Conservation (phyloP, 1,284 basidiomycete species). For the Pterulicium gracile region DNA sequence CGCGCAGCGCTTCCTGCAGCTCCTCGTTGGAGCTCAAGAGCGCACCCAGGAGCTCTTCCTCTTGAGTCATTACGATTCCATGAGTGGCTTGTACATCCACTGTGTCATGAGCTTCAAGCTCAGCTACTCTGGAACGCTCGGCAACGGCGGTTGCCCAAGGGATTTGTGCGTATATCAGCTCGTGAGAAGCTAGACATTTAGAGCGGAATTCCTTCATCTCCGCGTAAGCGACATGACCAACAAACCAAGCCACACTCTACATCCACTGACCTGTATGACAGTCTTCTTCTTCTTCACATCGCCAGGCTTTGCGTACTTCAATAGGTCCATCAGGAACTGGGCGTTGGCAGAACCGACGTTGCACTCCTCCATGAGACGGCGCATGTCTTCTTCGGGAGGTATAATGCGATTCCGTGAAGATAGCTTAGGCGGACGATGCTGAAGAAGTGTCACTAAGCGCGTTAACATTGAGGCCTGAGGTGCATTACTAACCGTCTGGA, state of each 20-base stretch:
- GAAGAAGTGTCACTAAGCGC: too few relatives aligned
- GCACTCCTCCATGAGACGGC: constrained; percentile 69
- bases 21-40: constrained; percentile 42
- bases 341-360: constrained; percentile 67
- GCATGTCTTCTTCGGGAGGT: constrained; percentile 66
- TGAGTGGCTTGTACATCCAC: constrained; percentile 9
- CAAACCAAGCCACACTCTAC: too few relatives aligned
- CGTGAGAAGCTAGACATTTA: constrained; percentile 64
- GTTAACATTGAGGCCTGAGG: too few relatives aligned
- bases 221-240: neutral
- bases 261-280: constrained; percentile 46
- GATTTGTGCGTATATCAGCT: constrained; percentile 64
- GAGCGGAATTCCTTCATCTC: constrained; percentile 53
- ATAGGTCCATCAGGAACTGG: constrained; percentile 48
- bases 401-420: constrained; percentile 48
- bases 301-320: constrained; percentile 55
- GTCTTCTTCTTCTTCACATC: constrained; percentile 41
- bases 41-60: constrained; percentile 36
- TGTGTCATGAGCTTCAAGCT: constrained; percentile 12
- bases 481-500: too few relatives aligned
- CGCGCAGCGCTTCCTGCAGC: constrained; percentile 33
- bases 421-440: constrained; percentile 23
- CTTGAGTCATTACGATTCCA: constrained; percentile 24
- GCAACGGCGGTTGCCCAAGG: constrained; percentile 71
- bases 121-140: constrained; percentile 41